Percentiles rank a stretch among this genome's conserved stretches.
Conservation (phyloP, 805 yeast species). For the Barnettozyma botsteinii region DNA sequence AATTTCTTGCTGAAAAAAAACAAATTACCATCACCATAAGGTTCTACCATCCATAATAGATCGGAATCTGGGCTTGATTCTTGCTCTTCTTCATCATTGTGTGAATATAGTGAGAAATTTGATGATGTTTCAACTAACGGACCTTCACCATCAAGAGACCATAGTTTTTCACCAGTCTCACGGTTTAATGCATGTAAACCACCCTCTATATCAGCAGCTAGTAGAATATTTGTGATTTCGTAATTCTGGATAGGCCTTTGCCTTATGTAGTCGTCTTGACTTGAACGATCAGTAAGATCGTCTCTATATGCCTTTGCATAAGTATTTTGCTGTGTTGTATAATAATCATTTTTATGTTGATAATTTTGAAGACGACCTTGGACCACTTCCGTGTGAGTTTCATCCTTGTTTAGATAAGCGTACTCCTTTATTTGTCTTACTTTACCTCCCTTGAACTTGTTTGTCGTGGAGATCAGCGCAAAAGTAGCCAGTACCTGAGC, state of each 20-base stretch:
- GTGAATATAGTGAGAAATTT: slow-evolving; percentile 13
- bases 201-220: slow-evolving; percentile 84
- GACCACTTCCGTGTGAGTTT: background rate
- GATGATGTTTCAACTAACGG: slow-evolving; percentile 48
- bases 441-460: background rate
- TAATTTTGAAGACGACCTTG: background rate
- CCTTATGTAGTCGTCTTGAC: slow-evolving; percentile 2
- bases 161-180: slow-evolving; percentile 62
- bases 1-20: slow-evolving; percentile 68
- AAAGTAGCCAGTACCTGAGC: background rate
- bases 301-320: background rate
- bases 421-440: background rate
- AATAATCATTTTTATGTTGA: background rate
- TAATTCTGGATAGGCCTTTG: slow-evolving; percentile 52
- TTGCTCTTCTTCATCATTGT: slow-evolving; percentile 3
- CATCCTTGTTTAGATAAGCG: background rate
- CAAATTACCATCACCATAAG: slow-evolving; percentile 75
- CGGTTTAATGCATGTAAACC: slow-evolving; percentile 76
- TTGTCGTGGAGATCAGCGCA: slow-evolving; percentile 7
- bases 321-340: background rate
- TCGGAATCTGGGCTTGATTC: slow-evolving; percentile 23
- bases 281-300: slow-evolving; percentile 2
- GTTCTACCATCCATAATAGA: slow-evolving; percentile 84
- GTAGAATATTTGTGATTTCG: slow-evolving; percentile 61
- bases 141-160: slow-evolving; percentile 67